Evolutionary conservation across 2,329 filamentous ascomycete species (phyloP).

Genomic region (Neonectria faginata): DNA sequence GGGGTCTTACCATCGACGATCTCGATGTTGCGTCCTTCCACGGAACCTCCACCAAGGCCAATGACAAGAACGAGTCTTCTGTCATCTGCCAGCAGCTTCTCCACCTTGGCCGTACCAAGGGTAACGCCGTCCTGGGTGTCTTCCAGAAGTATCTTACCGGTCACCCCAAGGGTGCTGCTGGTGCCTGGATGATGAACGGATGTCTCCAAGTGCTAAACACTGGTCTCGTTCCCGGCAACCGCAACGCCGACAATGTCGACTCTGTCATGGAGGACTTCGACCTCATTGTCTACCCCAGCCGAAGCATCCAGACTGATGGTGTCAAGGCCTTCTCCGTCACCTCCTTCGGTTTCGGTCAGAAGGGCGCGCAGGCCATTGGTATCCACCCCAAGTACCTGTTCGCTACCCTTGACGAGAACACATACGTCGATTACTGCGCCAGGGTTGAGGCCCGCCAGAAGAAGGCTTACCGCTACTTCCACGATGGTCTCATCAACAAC

Average conservation of each 20-base stretch:
- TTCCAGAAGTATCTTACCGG: slow-evolving; percentile 99
- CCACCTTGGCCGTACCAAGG: slow-evolving; percentile 95
- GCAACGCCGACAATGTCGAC: slow-evolving; percentile 98
- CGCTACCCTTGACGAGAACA: slow-evolving; percentile 88
- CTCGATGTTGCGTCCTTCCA: slow-evolving; percentile 97
- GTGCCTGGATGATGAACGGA: slow-evolving; percentile 99
- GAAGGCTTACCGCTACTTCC: slow-evolving; percentile 99
- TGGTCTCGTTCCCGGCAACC: slow-evolving; percentile 94
- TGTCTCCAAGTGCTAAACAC: slow-evolving; percentile 95
- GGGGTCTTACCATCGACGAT: slow-evolving; percentile 98
- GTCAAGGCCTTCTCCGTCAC: slow-evolving; percentile 99
- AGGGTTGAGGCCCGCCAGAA: slow-evolving; percentile 96
- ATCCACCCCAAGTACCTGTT: slow-evolving; percentile 97
- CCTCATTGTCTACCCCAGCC: slow-evolving; percentile 96
- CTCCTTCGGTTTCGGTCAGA: slow-evolving; percentile 99
- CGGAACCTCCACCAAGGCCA: slow-evolving; percentile 97
- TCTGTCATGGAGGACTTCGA: slow-evolving; percentile 97
- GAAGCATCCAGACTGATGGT: slow-evolving; percentile 95
- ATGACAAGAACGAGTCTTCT: slow-evolving; percentile 99
- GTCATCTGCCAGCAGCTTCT: slow-evolving; percentile 96
- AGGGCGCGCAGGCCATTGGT: slow-evolving; percentile 97
- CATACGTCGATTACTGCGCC: slow-evolving; percentile 83
- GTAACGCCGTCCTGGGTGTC: slow-evolving; percentile 94
- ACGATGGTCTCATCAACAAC: slow-evolving; percentile 98
- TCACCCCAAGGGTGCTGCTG: slow-evolving; percentile 98